A percentile compares a stretch with the other conserved stretches of the same genome.
These are phyloP conservation scores for Metschnikowia dekortorum DNA, from an alignment of 805 yeast genomes.

Conservation along the genomic window DNA sequence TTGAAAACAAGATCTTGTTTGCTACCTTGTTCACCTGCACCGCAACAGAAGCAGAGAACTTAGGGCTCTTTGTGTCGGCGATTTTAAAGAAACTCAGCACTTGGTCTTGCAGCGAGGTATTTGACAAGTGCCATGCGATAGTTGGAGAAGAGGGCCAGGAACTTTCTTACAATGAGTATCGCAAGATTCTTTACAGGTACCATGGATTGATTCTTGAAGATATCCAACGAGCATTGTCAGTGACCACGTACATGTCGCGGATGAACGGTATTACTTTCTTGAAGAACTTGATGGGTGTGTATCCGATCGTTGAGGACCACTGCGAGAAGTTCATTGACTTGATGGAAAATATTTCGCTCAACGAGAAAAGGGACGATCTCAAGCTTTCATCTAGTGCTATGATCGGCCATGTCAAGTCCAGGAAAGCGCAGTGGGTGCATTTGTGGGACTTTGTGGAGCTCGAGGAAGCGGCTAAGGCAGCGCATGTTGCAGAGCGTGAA, in stretches of 20 bases:
- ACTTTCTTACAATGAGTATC: constrained; percentile 29
- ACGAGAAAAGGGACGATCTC: constrained; percentile 74
- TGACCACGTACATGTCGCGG: constrained; percentile 68
- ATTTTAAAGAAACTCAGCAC: constrained; percentile 44
- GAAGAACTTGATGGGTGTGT: constrained; percentile 58
- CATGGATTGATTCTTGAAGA: constrained; percentile 48
- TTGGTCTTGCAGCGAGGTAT: constrained; percentile 37
- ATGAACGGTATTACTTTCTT: constrained; percentile 76
- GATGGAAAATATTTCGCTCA: constrained; percentile 43
- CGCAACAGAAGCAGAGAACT: constrained; percentile 71
- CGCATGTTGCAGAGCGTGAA: constrained; percentile 21
- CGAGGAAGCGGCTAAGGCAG: constrained; percentile 38
- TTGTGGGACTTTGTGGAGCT: constrained; percentile 55
- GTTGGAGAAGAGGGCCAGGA: not conserved
- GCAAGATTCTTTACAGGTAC: constrained; percentile 47
- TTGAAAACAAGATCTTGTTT: constrained; percentile 45
- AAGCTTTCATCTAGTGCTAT: constrained; percentile 72
- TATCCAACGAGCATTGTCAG: constrained; percentile 39
- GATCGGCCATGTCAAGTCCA: constrained; percentile 58
- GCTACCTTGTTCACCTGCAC: constrained; percentile 68
- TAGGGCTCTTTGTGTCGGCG: constrained; percentile 68
- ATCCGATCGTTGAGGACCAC: constrained; percentile 66
- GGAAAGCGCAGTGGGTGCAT: constrained; percentile 47
- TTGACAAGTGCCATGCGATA: constrained; percentile 7
- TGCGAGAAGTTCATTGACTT: constrained; percentile 47